Base-by-base conservation (phyloP, 306 rosid species). In the Oemleria cerasiformis region DNA sequence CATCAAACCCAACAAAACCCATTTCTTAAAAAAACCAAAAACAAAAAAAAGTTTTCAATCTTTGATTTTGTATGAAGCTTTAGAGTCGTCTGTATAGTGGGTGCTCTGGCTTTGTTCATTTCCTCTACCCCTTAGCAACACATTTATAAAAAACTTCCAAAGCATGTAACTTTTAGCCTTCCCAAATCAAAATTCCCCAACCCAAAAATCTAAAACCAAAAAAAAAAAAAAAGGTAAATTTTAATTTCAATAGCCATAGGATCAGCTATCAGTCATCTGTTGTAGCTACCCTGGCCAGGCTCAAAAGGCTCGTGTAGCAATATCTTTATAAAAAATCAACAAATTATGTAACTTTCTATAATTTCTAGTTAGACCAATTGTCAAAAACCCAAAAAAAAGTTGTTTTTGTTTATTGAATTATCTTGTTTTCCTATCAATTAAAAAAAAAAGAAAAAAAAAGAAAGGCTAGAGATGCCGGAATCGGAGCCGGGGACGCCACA, bases 401-500 rank as follows among this genome's bases (percentile, higher is more conserved):
- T 8, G 1, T 42, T 38, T 34, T 8, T 7, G 53, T 3, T 45
- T 43, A 2, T 14, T 47, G 40, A 12, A 34, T 49, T 45, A 10
- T 48, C 45, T 12, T 14, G 11, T 59, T 45, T 19, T 19, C 13
- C 54, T 12, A 5, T 2, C 2, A 14, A 13, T 4, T 10, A 14
- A 3, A 11, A 65, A 49, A 50, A 63, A 63, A 36, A 4, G n/a
- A 13, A 57, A 43, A 45, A 15, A 30, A 64, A 5, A 25, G 30
- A 10, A 23, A n/a, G 0, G 36, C 25, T 8, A 3, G 19, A 17
- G 51, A 90, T 90, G 98, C 56, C 85, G 9, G 97, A 82, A 57
- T 50, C 83, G 14, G 99, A 89, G 68, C 38, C 50, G 0, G 94
- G 80, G 23, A 87, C 92, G 0, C 97, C 96, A 59, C 73, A 80